These are phyloP conservation scores for Tricholoma hemisulphureum DNA, from an alignment of 768 basidiomycete genomes.

Conservation along the genomic window DNA sequence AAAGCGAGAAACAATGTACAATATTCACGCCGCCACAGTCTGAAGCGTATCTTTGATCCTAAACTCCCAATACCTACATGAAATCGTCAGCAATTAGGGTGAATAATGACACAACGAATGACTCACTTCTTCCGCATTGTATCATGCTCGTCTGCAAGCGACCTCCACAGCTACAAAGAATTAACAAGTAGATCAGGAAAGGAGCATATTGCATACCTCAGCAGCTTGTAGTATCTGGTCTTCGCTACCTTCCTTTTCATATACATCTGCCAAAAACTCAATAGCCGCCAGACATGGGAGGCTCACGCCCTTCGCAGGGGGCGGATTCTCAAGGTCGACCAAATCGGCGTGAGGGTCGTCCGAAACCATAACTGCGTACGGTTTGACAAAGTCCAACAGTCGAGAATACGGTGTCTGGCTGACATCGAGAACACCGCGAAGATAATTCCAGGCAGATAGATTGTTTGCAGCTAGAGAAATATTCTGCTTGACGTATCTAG, in stretches of 20 bases:
- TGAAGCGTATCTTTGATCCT: conserved; percentile 55
- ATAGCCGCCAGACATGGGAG: conserved; percentile 78
- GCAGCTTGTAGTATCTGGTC: conserved; percentile 45
- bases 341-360: conserved; percentile 34
- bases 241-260: conserved; percentile 54
- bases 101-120: neutral
- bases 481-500: conserved; percentile 77
- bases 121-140: conserved; percentile 72
- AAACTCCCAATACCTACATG: conserved; percentile 73
- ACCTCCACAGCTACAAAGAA: conserved; percentile 60
- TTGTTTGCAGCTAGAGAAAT: conserved; percentile 91
- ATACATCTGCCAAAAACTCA: conserved; percentile 82
- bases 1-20: too few relatives aligned
- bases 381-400: conserved; percentile 57
- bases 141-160: conserved; percentile 67
- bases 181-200: conserved; percentile 2
- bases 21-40: conserved; percentile 8
- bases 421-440: conserved; percentile 77
- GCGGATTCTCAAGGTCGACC: conserved; percentile 75
- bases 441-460: conserved; percentile 94
- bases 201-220: conserved; percentile 36
- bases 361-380: conserved; percentile 50
- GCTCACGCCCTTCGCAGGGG: conserved; percentile 60
- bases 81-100: neutral
- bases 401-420: conserved; percentile 56